Evolutionary conservation across 768 basidiomycete genomes (phyloP).

Genomic region (Hericium rajendrae): DNA sequence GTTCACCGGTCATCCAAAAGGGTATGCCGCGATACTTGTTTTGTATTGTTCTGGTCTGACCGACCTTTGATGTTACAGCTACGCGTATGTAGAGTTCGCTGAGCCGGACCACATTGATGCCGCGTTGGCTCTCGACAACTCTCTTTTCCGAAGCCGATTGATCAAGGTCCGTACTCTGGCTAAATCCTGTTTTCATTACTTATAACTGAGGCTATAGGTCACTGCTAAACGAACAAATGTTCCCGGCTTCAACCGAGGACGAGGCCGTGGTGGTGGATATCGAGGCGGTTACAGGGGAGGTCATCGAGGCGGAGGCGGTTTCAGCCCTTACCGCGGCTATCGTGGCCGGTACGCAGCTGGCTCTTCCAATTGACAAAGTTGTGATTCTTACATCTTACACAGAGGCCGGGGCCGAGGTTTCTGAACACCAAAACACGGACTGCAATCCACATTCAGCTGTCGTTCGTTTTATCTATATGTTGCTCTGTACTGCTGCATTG

Average conservation of each 20-base stretch:
- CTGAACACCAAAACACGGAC: constrained; percentile 23
- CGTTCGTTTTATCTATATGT: neutral
- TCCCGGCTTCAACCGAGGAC: constrained; percentile 81
- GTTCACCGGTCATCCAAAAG: constrained; percentile 98
- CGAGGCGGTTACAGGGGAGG: constrained; percentile 46
- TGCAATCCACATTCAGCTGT: constrained; percentile 10
- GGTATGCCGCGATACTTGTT: constrained; percentile 37
- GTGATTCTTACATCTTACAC: constrained; percentile 1
- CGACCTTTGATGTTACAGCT: constrained; percentile 37
- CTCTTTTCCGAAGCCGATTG: constrained; percentile 86
- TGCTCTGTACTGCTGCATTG: constrained; percentile 1
- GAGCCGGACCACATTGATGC: constrained; percentile 87
- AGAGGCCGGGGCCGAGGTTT: constrained; percentile 75
- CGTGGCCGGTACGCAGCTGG: constrained; percentile 61
- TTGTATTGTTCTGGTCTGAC: constrained; percentile 7
- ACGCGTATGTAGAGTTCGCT: constrained; percentile 98
- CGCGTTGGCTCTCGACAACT: constrained; percentile 89
- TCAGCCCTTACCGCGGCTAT: constrained; percentile 50
- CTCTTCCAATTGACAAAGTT: neutral
- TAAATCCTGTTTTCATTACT: neutral
- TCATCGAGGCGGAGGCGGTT: constrained; percentile 52
- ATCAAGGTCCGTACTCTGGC: constrained; percentile 66
- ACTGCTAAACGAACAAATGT: constrained; percentile 93
- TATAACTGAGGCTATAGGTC: constrained; percentile 43
- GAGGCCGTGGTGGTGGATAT: constrained; percentile 54